Evolutionary conservation across 1,284 basidiomycete genomes (phyloP), one percentile per base, ranked within the genome.

Genomic region (Neotropicomus parvogracilis): DNA sequence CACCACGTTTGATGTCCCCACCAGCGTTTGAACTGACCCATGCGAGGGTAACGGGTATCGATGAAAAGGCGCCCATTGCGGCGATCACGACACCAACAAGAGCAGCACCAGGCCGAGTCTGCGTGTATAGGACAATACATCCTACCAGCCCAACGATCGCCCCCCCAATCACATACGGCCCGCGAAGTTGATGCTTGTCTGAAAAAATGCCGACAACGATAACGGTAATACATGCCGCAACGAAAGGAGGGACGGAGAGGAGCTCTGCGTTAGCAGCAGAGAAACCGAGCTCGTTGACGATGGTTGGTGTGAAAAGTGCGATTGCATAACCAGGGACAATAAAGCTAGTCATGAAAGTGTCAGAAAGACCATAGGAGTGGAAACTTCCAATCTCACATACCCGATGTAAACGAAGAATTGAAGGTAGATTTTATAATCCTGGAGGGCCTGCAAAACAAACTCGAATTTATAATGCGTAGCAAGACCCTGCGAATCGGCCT

Each of bases 1-100:
- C 75, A 50, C 72, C 71, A 44, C 71, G 68, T 55, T 81, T 75
- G 52, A 73, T 52, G 48, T 77, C 75, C 12, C 81, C 82, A 41
- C 80, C 80, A 14, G 71, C 71, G 50, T 79, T 79, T 41, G 75
- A 74, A 21, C 73, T 72, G 4, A 69, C 72, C 81, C 80, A 83
- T 10, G 78, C 74, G n/a, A 81, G 62, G 31, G 64, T 58, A 33
- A 80, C 59, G n/a, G 80, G 74, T 40, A 80, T 67, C 7, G 71
- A 68, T 6, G 79, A 73, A 59, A 70, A 80, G 7, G 77, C 67
- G n/a, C 81, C 81, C 24, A 72, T 65, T 8, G 77, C 72, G 32
- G 73, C 68, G 16, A 84, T 64, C 54, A 82, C 63, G 14, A 75
- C 65, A 4, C 76, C 81, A 14, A 66, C 54, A 58, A 82, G 82